These are phyloP conservation scores for Tylopilus orsonianus DNA, from an alignment of 1,284 basidiomycete species.

Conservation along the genomic window DNA sequence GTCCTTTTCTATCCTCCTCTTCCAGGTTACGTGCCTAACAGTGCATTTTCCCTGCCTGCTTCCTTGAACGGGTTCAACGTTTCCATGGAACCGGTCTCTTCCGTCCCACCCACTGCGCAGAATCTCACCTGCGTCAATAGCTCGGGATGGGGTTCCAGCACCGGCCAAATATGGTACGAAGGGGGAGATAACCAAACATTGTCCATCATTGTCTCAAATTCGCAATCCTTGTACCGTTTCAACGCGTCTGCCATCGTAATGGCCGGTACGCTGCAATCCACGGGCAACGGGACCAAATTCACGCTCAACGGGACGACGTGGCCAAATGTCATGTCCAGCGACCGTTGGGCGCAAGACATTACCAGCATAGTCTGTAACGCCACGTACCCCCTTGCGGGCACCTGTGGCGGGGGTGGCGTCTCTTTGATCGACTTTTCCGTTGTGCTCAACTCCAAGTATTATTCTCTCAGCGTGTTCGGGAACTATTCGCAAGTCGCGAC, in stretches of 20 bases:
- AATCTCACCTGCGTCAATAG: background rate
- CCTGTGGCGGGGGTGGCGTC: background rate
- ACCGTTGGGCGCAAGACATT: background rate
- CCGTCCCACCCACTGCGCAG: background rate
- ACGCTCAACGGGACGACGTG: background rate
- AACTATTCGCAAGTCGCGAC: background rate
- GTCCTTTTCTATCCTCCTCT: background rate
- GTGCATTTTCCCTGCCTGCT: background rate
- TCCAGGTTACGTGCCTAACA: background rate
- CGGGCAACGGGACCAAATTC: background rate
- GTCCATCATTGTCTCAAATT: constrained; percentile 1
- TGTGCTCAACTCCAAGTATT: background rate
- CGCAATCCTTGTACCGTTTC: background rate
- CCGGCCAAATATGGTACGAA: background rate
- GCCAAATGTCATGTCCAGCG: constrained; percentile 1
- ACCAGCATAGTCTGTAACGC: constrained; percentile 4
- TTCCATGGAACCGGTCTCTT: constrained; percentile 1
- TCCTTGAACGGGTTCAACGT: constrained; percentile 7
- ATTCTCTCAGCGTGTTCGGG: background rate
- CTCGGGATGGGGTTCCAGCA: background rate
- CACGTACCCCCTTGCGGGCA: background rate
- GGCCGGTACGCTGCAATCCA: background rate
- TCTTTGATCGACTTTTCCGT: background rate
- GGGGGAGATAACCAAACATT: background rate
- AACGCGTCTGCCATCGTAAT: background rate